Percentiles rank a stretch among this genome's conserved stretches.
These are phyloP conservation scores for Ceratocystis papillata DNA, from an alignment of 2,329 filamentous ascomycete species.

Conservation along the genomic window DNA sequence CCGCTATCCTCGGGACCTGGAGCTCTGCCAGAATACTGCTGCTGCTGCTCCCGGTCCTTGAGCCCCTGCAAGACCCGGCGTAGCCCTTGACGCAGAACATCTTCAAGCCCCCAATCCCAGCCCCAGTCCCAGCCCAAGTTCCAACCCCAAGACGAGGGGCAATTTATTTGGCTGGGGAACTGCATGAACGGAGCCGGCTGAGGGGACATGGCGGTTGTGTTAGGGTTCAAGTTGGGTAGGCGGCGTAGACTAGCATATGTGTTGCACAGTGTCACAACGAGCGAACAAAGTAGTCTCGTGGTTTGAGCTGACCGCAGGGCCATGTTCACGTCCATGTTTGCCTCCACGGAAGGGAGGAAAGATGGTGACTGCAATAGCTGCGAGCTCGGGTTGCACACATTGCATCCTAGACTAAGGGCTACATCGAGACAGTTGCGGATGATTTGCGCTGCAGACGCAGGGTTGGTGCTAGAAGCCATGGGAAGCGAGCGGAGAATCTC, in stretches of 20 bases:
- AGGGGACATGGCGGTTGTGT: background rate
- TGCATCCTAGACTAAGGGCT: background rate
- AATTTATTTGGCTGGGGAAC: background rate
- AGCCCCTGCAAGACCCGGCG: background rate
- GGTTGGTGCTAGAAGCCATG: background rate
- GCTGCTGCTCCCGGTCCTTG: background rate
- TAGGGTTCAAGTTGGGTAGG: background rate
- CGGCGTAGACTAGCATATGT: background rate
- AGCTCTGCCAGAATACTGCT: background rate
- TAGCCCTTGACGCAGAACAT: background rate
- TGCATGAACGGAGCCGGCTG: background rate
- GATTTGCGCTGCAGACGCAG: background rate
- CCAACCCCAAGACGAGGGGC: background rate
- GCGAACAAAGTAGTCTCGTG: background rate
- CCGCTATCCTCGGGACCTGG: background rate
- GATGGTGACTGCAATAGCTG: background rate
- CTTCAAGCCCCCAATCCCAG: background rate
- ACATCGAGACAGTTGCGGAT: background rate
- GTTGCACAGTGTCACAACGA: background rate
- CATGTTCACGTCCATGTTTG: background rate
- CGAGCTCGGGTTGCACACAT: background rate
- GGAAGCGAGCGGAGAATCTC: slow-evolving; percentile 35
- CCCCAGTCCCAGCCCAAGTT: background rate
- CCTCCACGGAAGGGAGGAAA: background rate
- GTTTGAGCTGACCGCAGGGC: background rate